A percentile compares a stretch with the other conserved stretches of the same genome.
These are phyloP conservation scores for Nemophila menziesii DNA, from an alignment of 257 asterid genomes.

Conservation along the genomic window DNA sequence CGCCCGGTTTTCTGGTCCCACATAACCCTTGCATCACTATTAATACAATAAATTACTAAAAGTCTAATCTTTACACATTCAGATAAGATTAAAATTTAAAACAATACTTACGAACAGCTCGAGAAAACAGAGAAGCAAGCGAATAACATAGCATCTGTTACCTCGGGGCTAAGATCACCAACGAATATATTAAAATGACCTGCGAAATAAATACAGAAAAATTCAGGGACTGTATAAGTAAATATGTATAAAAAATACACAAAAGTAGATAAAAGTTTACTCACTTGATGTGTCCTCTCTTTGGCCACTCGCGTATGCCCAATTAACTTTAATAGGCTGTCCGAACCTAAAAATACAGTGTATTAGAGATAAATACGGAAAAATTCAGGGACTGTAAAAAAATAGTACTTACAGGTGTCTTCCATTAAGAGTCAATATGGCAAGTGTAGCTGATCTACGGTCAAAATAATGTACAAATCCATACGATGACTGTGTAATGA, in stretches of 20 bases:
- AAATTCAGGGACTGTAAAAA: constrained; percentile 6
- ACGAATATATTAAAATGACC: constrained; percentile 88
- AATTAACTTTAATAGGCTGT: constrained; percentile 92
- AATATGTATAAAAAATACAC: no score
- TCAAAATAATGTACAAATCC: constrained; percentile 41
- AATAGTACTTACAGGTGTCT: constrained; percentile 45
- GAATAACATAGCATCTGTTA: constrained; percentile 79
- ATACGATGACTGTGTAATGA: constrained; percentile 34
- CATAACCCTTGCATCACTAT: constrained; percentile 90
- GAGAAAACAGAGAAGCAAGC: constrained; percentile 74
- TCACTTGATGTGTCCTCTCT: constrained; percentile 89
- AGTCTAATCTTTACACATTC: background rate
- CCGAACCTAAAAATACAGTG: constrained; percentile 58
- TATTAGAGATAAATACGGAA: constrained; percentile 4
- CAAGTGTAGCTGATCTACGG: constrained; percentile 40
- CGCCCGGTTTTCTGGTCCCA: constrained; percentile 98
- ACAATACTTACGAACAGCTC: constrained; percentile 65
- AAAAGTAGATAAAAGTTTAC: constrained; percentile 4
- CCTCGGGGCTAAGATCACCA: constrained; percentile 95
- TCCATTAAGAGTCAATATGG: constrained; percentile 36
- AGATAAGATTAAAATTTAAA: constrained; percentile 1
- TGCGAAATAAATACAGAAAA: constrained; percentile 17
- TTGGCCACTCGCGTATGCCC: constrained; percentile 91
- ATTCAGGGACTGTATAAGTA: background rate
- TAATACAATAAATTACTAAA: constrained; percentile 14